These are phyloP conservation scores for Pseudogymnoascus sp. DNA, from an alignment of 2,329 filamentous ascomycete species.

Conservation along the genomic window DNA sequence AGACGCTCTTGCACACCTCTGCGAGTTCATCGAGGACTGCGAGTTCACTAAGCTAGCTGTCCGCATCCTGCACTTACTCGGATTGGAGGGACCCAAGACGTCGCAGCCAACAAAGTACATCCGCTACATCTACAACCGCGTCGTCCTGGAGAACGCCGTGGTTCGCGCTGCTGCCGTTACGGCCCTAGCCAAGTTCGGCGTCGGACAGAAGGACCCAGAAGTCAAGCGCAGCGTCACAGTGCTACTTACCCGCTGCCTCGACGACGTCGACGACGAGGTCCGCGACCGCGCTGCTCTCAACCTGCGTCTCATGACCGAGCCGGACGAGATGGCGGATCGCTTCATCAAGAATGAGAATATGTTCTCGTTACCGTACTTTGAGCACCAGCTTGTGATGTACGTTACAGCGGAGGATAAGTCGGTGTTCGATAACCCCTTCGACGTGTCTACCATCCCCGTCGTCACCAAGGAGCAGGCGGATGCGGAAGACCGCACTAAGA, in stretches of 20 bases:
- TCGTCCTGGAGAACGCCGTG: slow-evolving; percentile 93
- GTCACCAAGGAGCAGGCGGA: slow-evolving; percentile 94
- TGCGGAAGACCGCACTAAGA: slow-evolving; percentile 93
- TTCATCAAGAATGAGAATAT: slow-evolving; percentile 97
- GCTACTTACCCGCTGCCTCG: slow-evolving; percentile 83
- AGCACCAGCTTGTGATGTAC: slow-evolving; percentile 96
- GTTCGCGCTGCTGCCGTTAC: slow-evolving; percentile 93
- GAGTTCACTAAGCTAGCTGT: slow-evolving; percentile 98
- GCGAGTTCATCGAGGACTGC: slow-evolving; percentile 98
- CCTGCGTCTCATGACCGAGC: slow-evolving; percentile 79
- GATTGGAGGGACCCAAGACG: slow-evolving; percentile 90
- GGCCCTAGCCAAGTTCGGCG: slow-evolving; percentile 92
- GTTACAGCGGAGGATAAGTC: slow-evolving; percentile 87
- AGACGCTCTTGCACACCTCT: slow-evolving; percentile 83
- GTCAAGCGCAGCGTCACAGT: slow-evolving; percentile 95
- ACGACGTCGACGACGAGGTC: slow-evolving; percentile 97
- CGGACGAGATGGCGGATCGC: slow-evolving; percentile 69
- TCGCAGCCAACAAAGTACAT: slow-evolving; percentile 97
- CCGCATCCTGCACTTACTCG: slow-evolving; percentile 86
- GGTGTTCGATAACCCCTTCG: slow-evolving; percentile 79
- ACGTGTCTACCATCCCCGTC: slow-evolving; percentile 82
- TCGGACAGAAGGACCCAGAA: slow-evolving; percentile 91
- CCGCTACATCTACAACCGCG: slow-evolving; percentile 97
- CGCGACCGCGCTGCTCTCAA: slow-evolving; percentile 92
- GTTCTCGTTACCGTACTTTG: slow-evolving; percentile 89